Evolutionary conservation across 2,329 filamentous ascomycete genomes (phyloP).

Genomic region (Trichoderma atroviride): DNA sequence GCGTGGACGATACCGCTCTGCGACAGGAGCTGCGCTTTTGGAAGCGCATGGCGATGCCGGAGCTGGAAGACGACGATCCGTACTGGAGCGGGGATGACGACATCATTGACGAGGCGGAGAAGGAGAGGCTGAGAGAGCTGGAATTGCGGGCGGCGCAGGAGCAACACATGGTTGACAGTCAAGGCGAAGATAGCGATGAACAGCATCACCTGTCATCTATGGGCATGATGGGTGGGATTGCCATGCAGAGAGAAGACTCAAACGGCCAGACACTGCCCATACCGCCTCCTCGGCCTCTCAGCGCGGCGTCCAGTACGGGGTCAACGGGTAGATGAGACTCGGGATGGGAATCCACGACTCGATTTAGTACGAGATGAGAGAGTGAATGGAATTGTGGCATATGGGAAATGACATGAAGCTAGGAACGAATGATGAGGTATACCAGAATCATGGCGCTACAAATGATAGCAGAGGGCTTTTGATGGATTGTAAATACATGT

Average conservation of each 20-base stretch:
- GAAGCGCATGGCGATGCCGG: constrained; percentile 67
- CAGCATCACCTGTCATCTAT: constrained; percentile 32
- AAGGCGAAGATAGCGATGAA: constrained; percentile 41
- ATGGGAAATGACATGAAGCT: neutral
- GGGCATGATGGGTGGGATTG: constrained; percentile 42
- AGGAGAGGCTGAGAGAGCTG: constrained; percentile 56
- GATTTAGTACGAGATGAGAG: neutral
- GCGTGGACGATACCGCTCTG: constrained; percentile 54
- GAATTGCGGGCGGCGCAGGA: constrained; percentile 50
- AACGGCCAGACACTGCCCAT: constrained; percentile 34
- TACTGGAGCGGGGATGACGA: constrained; percentile 69
- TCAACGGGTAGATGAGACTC: constrained; percentile 42
- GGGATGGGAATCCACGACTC: neutral
- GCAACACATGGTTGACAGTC: constrained; percentile 39
- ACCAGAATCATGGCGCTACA: constrained; percentile 17
- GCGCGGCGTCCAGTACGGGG: constrained; percentile 48
- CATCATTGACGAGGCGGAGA: constrained; percentile 62
- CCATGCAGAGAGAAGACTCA: constrained; percentile 45
- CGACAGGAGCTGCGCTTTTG: constrained; percentile 66
- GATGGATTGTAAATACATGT: constrained; percentile 15
- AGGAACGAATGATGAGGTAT: neutral
- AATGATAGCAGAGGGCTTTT: constrained; percentile 32
- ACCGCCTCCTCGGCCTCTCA: constrained; percentile 42
- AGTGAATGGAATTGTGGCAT: neutral
- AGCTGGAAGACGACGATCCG: constrained; percentile 60